Conservation (phyloP, 108 stramenopile genomes). For the Cyclostephanos invisitatus region DNA sequence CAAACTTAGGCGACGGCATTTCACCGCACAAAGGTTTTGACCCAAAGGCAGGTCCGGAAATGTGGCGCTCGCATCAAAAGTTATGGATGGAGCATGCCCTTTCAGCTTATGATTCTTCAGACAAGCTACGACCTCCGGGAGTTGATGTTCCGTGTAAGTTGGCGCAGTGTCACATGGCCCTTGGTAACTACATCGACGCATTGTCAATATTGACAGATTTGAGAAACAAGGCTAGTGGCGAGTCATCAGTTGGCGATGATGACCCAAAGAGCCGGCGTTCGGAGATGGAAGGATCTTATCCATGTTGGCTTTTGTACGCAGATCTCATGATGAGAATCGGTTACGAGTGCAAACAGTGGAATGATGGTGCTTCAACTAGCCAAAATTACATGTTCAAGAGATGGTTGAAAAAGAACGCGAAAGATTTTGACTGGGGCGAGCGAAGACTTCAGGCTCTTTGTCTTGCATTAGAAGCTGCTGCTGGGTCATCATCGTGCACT, state of each 20-base stretch:
- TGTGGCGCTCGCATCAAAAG: constrained; percentile 25
- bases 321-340: constrained; percentile 86
- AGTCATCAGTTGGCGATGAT: not conserved
- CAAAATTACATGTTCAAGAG: constrained; percentile 78
- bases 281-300: constrained; percentile 67
- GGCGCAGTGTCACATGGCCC: constrained; percentile 66
- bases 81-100: constrained; percentile 75
- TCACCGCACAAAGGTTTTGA: constrained; percentile 43
- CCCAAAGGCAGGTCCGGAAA: constrained; percentile 12
- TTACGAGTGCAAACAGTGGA: constrained; percentile 80
- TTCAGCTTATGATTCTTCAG: constrained; percentile 67
- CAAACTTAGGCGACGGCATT: constrained; percentile 8
- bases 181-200: constrained; percentile 73
- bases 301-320: constrained; percentile 79
- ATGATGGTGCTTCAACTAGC: constrained; percentile 50
- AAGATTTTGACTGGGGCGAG: constrained; percentile 81
- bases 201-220: constrained; percentile 78
- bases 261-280: constrained; percentile 8
- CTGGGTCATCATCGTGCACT: constrained; percentile 57
- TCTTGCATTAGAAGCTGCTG: constrained; percentile 80
- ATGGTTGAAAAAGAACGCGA: constrained; percentile 82
- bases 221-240: constrained; percentile 48
- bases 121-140: constrained; percentile 76
- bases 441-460: constrained; percentile 76
- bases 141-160: constrained; percentile 80